Conservation (phyloP, 257 asterid genomes). For the Craterostigma plantagineum region DNA sequence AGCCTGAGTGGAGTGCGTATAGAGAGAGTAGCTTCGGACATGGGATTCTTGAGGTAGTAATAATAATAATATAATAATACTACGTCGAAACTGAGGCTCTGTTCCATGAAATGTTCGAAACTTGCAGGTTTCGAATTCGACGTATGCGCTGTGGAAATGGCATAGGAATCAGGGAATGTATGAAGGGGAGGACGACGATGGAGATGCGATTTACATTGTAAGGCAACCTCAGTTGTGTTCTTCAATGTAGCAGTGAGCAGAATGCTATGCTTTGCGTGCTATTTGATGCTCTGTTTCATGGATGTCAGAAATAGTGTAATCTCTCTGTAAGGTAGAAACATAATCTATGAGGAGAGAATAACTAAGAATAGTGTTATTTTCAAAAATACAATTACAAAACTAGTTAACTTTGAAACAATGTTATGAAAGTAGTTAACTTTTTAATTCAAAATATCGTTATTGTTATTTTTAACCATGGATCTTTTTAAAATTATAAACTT, state of each 20-base stretch:
- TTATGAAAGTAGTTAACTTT: too few species aligned
- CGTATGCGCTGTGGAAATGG: conserved; percentile 89
- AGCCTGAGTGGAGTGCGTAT: conserved; percentile 93
- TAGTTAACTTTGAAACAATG: too few species aligned
- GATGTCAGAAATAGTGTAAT: too few species aligned
- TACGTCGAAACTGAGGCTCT: neutral
- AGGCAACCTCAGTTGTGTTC: conserved; percentile 62
- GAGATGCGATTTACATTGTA: conserved; percentile 71
- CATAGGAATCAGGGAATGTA: conserved; percentile 76
- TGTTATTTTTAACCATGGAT: too few species aligned
- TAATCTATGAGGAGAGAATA: too few species aligned
- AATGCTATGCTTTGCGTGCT: too few species aligned
- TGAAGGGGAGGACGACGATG: conserved; percentile 28
- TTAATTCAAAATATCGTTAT: too few species aligned
- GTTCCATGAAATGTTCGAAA: neutral
- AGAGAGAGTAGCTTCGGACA: conserved; percentile 97
- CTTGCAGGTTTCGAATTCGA: conserved; percentile 53
- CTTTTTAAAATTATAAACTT: too few species aligned
- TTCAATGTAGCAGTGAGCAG: neutral
- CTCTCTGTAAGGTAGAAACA: too few species aligned
- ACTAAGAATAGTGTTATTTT: too few species aligned
- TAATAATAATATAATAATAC: neutral
- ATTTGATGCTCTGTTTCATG: too few species aligned
- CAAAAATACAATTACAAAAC: too few species aligned
- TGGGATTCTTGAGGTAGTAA: conserved; percentile 76